Base-by-base conservation (phyloP, 1,139 yeast species). In the Diutina siamensis region DNA sequence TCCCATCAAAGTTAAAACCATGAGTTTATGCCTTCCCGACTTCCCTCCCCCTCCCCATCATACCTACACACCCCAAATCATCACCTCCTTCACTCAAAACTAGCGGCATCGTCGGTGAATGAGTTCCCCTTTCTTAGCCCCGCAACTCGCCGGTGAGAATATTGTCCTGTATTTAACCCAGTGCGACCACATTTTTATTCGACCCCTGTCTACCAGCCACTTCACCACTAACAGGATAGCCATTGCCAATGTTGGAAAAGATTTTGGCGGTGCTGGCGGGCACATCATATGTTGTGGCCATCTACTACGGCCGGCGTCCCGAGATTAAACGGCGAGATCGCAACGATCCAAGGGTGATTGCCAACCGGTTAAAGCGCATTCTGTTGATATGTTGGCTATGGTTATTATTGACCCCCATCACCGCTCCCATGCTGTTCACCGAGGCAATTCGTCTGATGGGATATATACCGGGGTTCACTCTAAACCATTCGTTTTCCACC, bases 391-490 rank as follows among this genome's bases (percentile, higher is more conserved):
- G 42, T 17, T 17, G 21, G 12, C 19, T 25, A 12, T 38, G 42
- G 42, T 25, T 25, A 17, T 7, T 38, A 2, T 3, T 38, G 13
- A 25, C 28, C 19, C 42, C 42, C 3, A 13, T 38, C 20, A 35
- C 40, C 18, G 27, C 28, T 21, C 40, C 40, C 10, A 20, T 35
- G 27, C 9, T 27, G n/a, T 8, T 18, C 13, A 4, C 18, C 13
- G 28, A 12, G 12, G 38, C 36, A 13, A 10, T 42, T 12, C 31
- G 38, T 35, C 50, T 52, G 20, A 47, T 62, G 40, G 66, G 68
- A 22, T 51, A 68, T 20, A 45, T 59, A 9, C 68, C 66, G 1
- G 66, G 67, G n/a, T 52, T 49, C 44, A 57, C 65, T 18, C 35
- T 44, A 19, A 46, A 47, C 15, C 55, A 53, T 18, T 50, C 57